phyloP scores from a whole-genome alignment of 805 yeast genomes.

The Zygotorulaspora sp. region DNA sequence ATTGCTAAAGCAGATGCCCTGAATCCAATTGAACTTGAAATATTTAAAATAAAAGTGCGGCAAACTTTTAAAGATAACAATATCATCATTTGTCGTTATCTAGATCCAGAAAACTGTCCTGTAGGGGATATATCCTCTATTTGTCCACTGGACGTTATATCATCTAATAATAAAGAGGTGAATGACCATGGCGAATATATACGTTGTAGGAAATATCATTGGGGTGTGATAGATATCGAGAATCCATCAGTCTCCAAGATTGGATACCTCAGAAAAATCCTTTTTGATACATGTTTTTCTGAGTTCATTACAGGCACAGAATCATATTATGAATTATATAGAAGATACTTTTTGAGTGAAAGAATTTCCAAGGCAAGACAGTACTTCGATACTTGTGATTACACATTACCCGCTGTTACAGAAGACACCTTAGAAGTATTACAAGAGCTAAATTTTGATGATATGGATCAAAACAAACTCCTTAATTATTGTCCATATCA shows the following conservation, averaged over 20 bases:
- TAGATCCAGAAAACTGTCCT: conserved; percentile 36
- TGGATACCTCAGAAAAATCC: conserved; percentile 52
- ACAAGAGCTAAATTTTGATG: conserved; percentile 23
- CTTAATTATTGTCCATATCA: conserved; percentile 40
- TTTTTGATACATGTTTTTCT: conserved; percentile 67
- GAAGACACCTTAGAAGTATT: conserved; percentile 10
- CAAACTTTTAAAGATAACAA: conserved; percentile 48
- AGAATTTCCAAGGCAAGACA: conserved; percentile 36
- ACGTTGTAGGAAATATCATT: conserved; percentile 70
- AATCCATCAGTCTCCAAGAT: conserved; percentile 77
- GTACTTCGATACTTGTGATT: conserved; percentile 9
- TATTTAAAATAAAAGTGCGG: conserved; percentile 52
- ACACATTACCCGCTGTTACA: background rate
- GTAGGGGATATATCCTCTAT: conserved; percentile 36
- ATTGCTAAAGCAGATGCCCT: conserved; percentile 77
- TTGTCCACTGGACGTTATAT: conserved; percentile 70
- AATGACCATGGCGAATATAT: conserved; percentile 47
- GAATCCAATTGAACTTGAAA: conserved; percentile 49
- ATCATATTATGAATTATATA: conserved; percentile 64
- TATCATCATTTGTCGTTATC: conserved; percentile 54
- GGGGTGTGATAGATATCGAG: conserved; percentile 88
- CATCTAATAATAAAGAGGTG: conserved; percentile 50
- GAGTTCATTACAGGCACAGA: conserved; percentile 78
- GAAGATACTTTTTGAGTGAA: conserved; percentile 52
- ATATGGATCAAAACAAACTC: conserved; percentile 32